Conservation (phyloP, 441 rosid species). For the Pelargonium exstipulatum region DNA sequence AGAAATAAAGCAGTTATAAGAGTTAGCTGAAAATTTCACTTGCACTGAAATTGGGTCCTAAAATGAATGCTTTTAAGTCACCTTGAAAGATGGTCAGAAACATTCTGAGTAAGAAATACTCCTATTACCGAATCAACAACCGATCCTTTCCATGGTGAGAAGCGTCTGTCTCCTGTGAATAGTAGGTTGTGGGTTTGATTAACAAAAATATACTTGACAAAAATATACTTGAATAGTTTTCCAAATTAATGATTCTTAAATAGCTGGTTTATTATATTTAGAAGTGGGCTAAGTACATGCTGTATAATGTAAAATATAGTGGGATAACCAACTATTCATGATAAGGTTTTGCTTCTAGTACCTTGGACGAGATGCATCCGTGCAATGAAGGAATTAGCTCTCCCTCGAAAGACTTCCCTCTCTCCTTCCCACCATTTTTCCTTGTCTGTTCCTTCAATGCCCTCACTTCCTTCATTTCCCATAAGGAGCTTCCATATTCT, state of each 20-base stretch:
- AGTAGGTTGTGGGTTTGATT: constrained; percentile 17
- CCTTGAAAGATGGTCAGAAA: constrained; percentile 98
- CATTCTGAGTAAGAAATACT: constrained; percentile 96
- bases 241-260: not conserved
- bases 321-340: constrained; percentile 8
- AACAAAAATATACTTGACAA: not conserved
- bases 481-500: constrained; percentile 83
- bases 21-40: constrained; percentile 15
- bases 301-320: constrained; percentile 7
- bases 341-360: constrained; percentile 25
- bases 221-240: not conserved
- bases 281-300: not conserved
- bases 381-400: constrained; percentile 90
- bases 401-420: constrained; percentile 65
- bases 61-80: constrained; percentile 28
- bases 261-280: no score
- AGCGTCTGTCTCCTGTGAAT: constrained; percentile 89
- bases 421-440: constrained; percentile 88
- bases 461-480: constrained; percentile 63
- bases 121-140: constrained; percentile 96
- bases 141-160: constrained; percentile 97
- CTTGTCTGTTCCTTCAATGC: constrained; percentile 40
- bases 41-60: constrained; percentile 14
- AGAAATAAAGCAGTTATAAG: constrained; percentile 22
- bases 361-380: constrained; percentile 99